These are phyloP conservation scores for Daldinia bambusicola DNA, from an alignment of 495 filamentous ascomycete species.

Conservation along the genomic window DNA sequence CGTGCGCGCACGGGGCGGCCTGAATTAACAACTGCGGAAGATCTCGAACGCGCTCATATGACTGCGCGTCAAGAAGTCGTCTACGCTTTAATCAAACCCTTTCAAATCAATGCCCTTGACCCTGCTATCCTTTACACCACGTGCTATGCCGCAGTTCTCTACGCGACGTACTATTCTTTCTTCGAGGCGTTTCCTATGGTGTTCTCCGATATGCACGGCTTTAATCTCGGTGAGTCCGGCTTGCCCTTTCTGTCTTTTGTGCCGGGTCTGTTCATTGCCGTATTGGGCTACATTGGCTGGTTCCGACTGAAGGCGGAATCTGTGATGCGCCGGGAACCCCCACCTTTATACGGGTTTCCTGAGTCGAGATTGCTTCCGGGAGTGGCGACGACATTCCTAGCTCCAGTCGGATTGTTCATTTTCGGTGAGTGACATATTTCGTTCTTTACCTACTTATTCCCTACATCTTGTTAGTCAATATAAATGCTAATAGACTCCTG, in stretches of 20 bases:
- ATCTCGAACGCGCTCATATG: conserved; percentile 64
- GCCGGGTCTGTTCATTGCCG: conserved; percentile 73
- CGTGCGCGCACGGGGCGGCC: conserved; percentile 54
- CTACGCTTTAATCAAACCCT: conserved; percentile 68
- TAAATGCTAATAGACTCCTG: background rate
- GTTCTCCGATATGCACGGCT: conserved; percentile 73
- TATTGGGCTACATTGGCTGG: conserved; percentile 74
- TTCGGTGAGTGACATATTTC: conserved; percentile 33
- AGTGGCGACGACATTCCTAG: conserved; percentile 30
- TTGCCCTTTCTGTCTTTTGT: conserved; percentile 77
- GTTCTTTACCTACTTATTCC: background rate
- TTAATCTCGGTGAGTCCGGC: conserved; percentile 73
- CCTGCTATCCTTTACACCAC: conserved; percentile 70
- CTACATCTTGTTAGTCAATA: background rate
- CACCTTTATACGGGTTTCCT: conserved; percentile 34
- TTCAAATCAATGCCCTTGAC: conserved; percentile 70
- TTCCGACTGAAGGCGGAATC: conserved; percentile 68
- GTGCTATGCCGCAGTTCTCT: conserved; percentile 70
- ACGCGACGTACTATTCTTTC: conserved; percentile 82
- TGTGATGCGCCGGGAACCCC: conserved; percentile 48
- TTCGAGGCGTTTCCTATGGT: conserved; percentile 82
- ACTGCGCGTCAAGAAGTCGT: conserved; percentile 55
- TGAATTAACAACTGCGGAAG: conserved; percentile 58
- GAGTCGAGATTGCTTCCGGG: conserved; percentile 36
- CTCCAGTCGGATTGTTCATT: conserved; percentile 30